Conservation (phyloP, 306 rosid genomes). For the Cucurbita ficifolia region DNA sequence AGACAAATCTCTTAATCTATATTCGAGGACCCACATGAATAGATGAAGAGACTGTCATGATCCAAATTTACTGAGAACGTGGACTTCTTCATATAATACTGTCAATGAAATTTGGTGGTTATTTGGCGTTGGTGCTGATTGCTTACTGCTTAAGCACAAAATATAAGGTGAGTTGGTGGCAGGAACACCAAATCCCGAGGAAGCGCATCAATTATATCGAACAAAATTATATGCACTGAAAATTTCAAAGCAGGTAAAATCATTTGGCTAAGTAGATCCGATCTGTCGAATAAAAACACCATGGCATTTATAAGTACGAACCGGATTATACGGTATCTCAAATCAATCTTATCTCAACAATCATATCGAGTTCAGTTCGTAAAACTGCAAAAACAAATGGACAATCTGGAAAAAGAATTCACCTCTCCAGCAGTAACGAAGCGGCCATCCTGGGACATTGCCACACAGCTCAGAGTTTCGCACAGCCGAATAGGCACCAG, state of each 20-base stretch:
- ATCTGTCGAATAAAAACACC: neutral
- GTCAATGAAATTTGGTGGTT: neutral
- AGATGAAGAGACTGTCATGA: no score
- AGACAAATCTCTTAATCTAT: neutral
- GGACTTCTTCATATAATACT: neutral
- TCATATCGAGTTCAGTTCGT: neutral
- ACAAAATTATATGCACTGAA: neutral
- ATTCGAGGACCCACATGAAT: no score
- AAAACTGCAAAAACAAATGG: neutral
- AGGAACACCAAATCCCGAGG: neutral
- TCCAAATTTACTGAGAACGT: neutral
- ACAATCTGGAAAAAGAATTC: neutral
- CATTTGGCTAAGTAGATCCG: neutral
- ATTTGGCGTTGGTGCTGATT: neutral
- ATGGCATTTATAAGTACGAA: no score
- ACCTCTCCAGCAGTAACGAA: slow-evolving; percentile 75
- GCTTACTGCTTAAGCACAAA: neutral
- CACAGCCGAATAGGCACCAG: slow-evolving; percentile 44
- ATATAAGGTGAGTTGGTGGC: neutral
- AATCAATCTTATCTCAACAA: neutral
- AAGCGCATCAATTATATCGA: neutral
- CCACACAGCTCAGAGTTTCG: slow-evolving; percentile 54
- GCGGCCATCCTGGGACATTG: slow-evolving; percentile 46
- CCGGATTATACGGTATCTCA: neutral
- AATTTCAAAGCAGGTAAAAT: neutral